A percentile compares a stretch with the other conserved stretches of the same genome.
Evolutionary conservation across 2,329 filamentous ascomycete species (phyloP).

Genomic region (Mariannaea elegans): DNA sequence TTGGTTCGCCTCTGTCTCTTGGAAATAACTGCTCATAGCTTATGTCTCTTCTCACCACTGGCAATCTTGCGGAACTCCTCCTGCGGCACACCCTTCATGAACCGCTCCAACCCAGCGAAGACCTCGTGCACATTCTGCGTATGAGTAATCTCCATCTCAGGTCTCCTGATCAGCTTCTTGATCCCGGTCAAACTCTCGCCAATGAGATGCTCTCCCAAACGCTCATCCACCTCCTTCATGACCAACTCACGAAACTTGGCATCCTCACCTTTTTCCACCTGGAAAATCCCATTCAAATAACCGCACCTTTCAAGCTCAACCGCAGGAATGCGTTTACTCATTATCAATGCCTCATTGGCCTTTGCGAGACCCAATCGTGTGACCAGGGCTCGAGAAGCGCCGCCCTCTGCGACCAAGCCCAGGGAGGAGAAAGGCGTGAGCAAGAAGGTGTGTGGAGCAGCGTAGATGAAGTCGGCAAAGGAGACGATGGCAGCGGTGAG

Average conservation of each 20-base stretch:
- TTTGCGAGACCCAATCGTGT: conserved; percentile 80
- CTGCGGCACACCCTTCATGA: conserved; percentile 83
- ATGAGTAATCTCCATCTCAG: conserved; percentile 78
- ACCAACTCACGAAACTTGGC: conserved; percentile 77
- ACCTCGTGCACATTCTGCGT: conserved; percentile 84
- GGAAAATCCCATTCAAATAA: conserved; percentile 87
- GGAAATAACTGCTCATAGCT: conserved; percentile 65
- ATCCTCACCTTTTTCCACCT: conserved; percentile 66
- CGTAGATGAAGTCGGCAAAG: conserved; percentile 93
- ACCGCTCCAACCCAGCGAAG: conserved; percentile 84
- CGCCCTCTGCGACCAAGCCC: conserved; percentile 90
- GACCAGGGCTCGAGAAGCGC: conserved; percentile 80
- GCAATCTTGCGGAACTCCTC: conserved; percentile 88
- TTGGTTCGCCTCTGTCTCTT: not conserved
- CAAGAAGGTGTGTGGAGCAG: conserved; percentile 80
- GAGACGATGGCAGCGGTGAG: conserved; percentile 85
- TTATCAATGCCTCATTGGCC: conserved; percentile 92
- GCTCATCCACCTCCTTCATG: conserved; percentile 80
- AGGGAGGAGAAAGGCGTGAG: conserved; percentile 92
- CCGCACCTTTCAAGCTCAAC: conserved; percentile 79
- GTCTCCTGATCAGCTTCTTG: conserved; percentile 82
- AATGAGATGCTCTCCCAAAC: conserved; percentile 81
- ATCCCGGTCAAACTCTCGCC: conserved; percentile 82
- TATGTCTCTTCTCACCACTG: conserved; percentile 91
- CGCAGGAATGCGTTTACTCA: conserved; percentile 79